These are phyloP conservation scores for Arabidopsis thaliana DNA, from an alignment of 345 rosid genomes.

Conservation along the genomic window TAIR10.1 NC_003074.8:3078001-3078500, in stretches of 20 bases:
- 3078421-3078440: slow-evolving; percentile 80
- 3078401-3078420: slow-evolving; percentile 77
- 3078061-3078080: slow-evolving; percentile 31
- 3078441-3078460: slow-evolving; percentile 73
- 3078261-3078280: slow-evolving; percentile 71
- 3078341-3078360: slow-evolving; percentile 66
- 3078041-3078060: slow-evolving; percentile 35
- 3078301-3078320: slow-evolving; percentile 75
- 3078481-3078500: slow-evolving; percentile 41
- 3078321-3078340: slow-evolving; percentile 69
- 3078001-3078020: slow-evolving; percentile 40
- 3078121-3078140: slow-evolving; percentile 54
- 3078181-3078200: slow-evolving; percentile 57
- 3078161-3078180: slow-evolving; percentile 55
- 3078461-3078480: slow-evolving; percentile 63
- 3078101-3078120: slow-evolving; percentile 9
- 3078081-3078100: slow-evolving; percentile 14
- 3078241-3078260: slow-evolving; percentile 69
- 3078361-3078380: slow-evolving; percentile 79
- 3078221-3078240: slow-evolving; percentile 58
- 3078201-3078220: slow-evolving; percentile 52
- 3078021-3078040: slow-evolving; percentile 44
- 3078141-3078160: slow-evolving; percentile 67
- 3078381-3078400: slow-evolving; percentile 61
- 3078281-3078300: slow-evolving; percentile 76